Evolutionary conservation across 208 protist species (phyloP).

Genomic region (Acanthamoeba sp.): DNA sequence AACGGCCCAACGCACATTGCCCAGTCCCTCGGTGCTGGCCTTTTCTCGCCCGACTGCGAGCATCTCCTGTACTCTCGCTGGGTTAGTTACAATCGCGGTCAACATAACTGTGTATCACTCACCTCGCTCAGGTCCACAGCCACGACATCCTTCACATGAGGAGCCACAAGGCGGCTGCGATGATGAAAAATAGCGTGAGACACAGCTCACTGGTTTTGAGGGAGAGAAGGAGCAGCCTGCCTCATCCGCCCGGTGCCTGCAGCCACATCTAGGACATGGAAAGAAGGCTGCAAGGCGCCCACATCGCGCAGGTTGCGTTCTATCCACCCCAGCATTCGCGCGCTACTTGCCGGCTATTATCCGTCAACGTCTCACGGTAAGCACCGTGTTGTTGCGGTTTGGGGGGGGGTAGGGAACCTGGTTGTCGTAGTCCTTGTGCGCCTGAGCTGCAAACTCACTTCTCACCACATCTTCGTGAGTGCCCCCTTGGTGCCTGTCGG

Average conservation of each 20-base stretch:
- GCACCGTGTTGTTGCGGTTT: too few relatives aligned
- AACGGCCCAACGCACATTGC: background rate
- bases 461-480: constrained; percentile 2
- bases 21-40: background rate
- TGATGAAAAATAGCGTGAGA: too few relatives aligned
- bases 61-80: background rate
- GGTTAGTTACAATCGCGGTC: too few relatives aligned
- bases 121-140: constrained; percentile 33
- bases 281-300: background rate
- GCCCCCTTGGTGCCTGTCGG: too few relatives aligned
- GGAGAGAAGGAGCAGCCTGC: too few relatives aligned
- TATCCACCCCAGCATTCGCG: background rate
- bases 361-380: background rate
- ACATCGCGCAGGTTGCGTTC: background rate
- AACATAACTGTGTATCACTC: background rate
- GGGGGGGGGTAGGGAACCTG: background rate
- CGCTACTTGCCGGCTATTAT: constrained; percentile 4
- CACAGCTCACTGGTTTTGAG: too few relatives aligned
- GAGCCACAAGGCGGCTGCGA: background rate
- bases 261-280: background rate
- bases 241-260: constrained; percentile 25
- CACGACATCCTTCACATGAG: constrained; percentile 14
- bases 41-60: background rate
- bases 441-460: background rate
- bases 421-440: constrained; percentile 21